Evolutionary conservation across 164 flowering plant species (phyloP), one percentile per base, ranked within the genome.

Genomic region (Vitis rupestris): DNA sequence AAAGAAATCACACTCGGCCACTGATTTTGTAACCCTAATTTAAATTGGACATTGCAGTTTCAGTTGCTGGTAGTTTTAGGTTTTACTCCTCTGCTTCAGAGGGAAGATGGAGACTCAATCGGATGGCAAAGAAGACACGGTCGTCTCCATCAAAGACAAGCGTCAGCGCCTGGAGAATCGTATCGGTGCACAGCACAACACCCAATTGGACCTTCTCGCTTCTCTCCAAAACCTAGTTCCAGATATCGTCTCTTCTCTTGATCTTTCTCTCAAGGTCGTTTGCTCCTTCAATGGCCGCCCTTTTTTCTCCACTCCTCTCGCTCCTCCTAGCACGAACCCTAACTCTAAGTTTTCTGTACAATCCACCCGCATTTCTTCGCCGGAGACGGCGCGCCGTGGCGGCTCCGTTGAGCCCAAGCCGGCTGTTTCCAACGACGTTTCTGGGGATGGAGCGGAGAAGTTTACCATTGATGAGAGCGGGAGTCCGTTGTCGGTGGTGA

Each of bases 141-240:
- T 87, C 16, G 62, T 76, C 16, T 59, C 80, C 59, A 65, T 89
- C 29, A 88, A 87, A 69, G 86, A 82, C 54, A 75, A 72, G 66
- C 81, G 88, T 9, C 80, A 75, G 51, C 87, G 83, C 64, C 84
- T 92, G 4, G 90, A 91, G 68, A 64, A 85, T 29, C 88, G 97
- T 4, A 87, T 87, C 3, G 84, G 82, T 12, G 60, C 79, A 37
- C 80, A 77, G 59, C 87, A 77, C 57, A 63, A 60, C 6, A 70
- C 82, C 54, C 98, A 95, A 54, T 74, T 79, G 9, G 83, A 88
- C 64, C 86, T 89, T 59, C 82, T 95, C 31, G 69, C 91, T 14
- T 91, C 98, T 59, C 84, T 95, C 27, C 96, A 86, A 79, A 44
- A 79, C 79, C 64, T 87, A 23, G 83, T 90, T 54, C 98, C 99